phyloP scores from a whole-genome alignment of 2,329 filamentous ascomycete species.

The Ophiostoma populinum region DNA sequence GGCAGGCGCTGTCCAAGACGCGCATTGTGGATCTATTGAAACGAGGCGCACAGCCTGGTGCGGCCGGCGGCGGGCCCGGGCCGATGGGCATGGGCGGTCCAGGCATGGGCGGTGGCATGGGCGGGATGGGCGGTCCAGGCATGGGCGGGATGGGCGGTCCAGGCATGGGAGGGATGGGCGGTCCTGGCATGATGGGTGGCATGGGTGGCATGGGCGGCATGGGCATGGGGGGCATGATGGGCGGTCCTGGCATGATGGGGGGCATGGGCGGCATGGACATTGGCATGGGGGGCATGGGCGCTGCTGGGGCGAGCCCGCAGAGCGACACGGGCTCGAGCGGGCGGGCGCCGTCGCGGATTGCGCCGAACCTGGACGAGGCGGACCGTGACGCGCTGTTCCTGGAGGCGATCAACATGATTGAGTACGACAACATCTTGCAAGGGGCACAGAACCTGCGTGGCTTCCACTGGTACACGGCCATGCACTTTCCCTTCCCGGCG shows the following conservation, averaged over 20 bases:
- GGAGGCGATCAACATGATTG: constrained; percentile 39
- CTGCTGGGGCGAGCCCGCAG: neutral
- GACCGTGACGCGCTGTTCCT: constrained; percentile 36
- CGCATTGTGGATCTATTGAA: constrained; percentile 37
- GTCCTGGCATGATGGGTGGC: constrained; percentile 2
- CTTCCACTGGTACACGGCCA: constrained; percentile 40
- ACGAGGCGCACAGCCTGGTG: too few species aligned
- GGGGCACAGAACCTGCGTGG: constrained; percentile 30
- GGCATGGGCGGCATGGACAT: constrained; percentile 1
- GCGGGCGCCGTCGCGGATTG: too few species aligned
- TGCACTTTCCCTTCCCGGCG: constrained; percentile 42
- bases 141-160: neutral
- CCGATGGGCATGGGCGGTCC: neutral
- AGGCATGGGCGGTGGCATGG: neutral
- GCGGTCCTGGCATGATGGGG: neutral
- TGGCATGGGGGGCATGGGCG: constrained; percentile 2
- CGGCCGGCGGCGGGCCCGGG: constrained; percentile 14
- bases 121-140: neutral
- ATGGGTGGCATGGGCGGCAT: constrained; percentile 3
- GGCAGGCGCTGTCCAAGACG: constrained; percentile 37
- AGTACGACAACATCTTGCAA: constrained; percentile 40
- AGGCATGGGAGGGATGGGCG: constrained; percentile 2
- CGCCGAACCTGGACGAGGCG: constrained; percentile 16
- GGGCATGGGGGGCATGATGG: constrained; percentile 3
- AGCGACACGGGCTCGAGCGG: neutral